A percentile compares a stretch with the other conserved stretches of the same genome.
These are phyloP conservation scores for Allium cepa DNA, from an alignment of 106 monocot genomes.

Conservation along the genomic window DNA sequence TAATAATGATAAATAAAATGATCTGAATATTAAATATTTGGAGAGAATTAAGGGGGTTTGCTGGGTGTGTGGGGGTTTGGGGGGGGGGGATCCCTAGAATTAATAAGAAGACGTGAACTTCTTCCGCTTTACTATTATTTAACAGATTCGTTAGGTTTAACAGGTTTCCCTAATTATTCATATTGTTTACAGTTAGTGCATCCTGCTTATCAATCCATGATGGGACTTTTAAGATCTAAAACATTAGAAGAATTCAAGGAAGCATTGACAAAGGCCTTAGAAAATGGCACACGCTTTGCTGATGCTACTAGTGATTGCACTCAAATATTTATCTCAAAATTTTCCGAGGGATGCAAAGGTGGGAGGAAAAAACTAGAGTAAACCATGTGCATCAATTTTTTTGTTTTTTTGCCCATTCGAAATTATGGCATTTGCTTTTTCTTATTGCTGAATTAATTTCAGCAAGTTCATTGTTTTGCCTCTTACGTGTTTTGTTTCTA, in stretches of 20 bases:
- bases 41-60: no score
- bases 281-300: slow-evolving; percentile 75
- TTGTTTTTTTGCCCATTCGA: no score
- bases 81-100: no score
- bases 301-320: slow-evolving; percentile 53
- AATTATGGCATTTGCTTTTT: no score
- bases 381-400: no score
- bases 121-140: background rate
- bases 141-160: background rate
- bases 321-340: slow-evolving; percentile 46
- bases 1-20: no score
- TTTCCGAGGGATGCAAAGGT: slow-evolving; percentile 86
- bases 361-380: background rate
- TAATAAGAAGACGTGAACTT: no score
- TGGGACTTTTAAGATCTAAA: slow-evolving; percentile 68
- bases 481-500: no score
- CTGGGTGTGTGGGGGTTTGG: no score
- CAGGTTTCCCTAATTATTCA: background rate
- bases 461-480: no score
- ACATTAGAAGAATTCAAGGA: slow-evolving; percentile 68
- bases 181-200: slow-evolving; percentile 43
- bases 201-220: slow-evolving; percentile 69
- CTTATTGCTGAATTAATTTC: no score
- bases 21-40: no score
- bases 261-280: slow-evolving; percentile 58